Evolutionary conservation across 768 basidiomycete species (phyloP).

Genomic region (Arthromyces matolae): DNA sequence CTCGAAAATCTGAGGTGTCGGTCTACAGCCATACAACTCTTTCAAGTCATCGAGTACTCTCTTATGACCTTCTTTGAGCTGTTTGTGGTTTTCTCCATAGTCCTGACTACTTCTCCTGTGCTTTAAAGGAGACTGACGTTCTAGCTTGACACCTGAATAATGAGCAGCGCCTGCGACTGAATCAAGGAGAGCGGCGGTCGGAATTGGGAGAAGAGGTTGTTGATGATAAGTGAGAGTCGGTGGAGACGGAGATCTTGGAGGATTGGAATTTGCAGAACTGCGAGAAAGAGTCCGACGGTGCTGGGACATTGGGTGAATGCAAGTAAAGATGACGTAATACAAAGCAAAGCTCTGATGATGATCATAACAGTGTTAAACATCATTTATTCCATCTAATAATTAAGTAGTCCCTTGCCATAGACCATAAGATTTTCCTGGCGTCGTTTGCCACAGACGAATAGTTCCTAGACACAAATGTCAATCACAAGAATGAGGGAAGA

Average conservation of each 20-base stretch:
- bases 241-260: slow-evolving; percentile 31
- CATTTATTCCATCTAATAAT: slow-evolving; percentile 27
- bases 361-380: slow-evolving; percentile 11
- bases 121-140: slow-evolving; percentile 29
- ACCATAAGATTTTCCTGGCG: slow-evolving; percentile 87
- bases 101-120: slow-evolving; percentile 37
- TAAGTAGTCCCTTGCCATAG: slow-evolving; percentile 73
- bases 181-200: slow-evolving; percentile 48
- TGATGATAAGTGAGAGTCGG: slow-evolving; percentile 49
- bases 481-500: background rate
- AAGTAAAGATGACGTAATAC: slow-evolving; percentile 15
- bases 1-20: slow-evolving; percentile 49
- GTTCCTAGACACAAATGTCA: slow-evolving; percentile 53
- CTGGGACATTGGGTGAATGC: slow-evolving; percentile 8
- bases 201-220: slow-evolving; percentile 40
- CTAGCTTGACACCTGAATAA: slow-evolving; percentile 51
- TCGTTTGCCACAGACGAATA: slow-evolving; percentile 97
- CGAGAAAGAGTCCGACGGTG: slow-evolving; percentile 19
- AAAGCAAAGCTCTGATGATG: slow-evolving; percentile 4
- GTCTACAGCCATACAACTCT: slow-evolving; percentile 54
- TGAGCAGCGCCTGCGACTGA: slow-evolving; percentile 62
- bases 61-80: slow-evolving; percentile 39
- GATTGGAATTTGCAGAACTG: slow-evolving; percentile 11
- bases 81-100: slow-evolving; percentile 29
- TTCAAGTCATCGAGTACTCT: slow-evolving; percentile 54